Evolutionary conservation across 2,329 filamentous ascomycete species (phyloP).

Genomic region (Penicillium digitatum): DNA sequence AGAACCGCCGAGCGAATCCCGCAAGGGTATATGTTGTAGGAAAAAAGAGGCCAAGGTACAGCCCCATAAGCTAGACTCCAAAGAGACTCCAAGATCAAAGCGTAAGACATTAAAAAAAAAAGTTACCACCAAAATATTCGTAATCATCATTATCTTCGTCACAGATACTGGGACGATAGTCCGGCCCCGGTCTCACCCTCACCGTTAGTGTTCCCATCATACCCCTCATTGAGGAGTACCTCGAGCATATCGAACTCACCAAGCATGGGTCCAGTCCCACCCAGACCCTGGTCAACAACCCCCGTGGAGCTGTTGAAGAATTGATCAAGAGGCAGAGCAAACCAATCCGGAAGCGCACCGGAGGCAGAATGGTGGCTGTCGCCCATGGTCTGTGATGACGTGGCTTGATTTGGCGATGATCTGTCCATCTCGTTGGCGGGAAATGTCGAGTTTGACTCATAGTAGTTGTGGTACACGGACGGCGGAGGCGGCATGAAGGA

Average conservation of each 20-base stretch:
- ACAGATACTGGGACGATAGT: constrained; percentile 30
- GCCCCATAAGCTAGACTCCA: neutral
- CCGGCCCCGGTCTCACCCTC: constrained; percentile 20
- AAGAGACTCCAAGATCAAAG: neutral
- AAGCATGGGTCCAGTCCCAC: constrained; percentile 60
- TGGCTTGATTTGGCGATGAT: constrained; percentile 23
- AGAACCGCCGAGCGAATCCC: constrained; percentile 13
- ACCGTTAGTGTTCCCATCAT: constrained; percentile 28
- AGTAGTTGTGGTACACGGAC: constrained; percentile 46
- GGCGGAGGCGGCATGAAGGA: constrained; percentile 48
- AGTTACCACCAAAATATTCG: neutral
- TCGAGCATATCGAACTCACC: constrained; percentile 52
- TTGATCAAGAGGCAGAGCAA: constrained; percentile 59
- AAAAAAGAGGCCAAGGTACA: neutral
- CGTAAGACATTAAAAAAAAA: neutral
- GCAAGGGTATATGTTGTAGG: constrained; percentile 19
- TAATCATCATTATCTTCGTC: constrained; percentile 4
- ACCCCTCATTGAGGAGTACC: constrained; percentile 44
- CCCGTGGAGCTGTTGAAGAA: constrained; percentile 50
- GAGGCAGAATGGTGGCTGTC: constrained; percentile 25
- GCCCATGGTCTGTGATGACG: constrained; percentile 30
- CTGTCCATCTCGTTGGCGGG: constrained; percentile 31
- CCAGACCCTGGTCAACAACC: constrained; percentile 51
- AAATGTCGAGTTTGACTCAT: constrained; percentile 36
- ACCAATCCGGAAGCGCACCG: constrained; percentile 52